Conservation (phyloP, 169 alveolate species). For the Neospora caninum region DNA sequence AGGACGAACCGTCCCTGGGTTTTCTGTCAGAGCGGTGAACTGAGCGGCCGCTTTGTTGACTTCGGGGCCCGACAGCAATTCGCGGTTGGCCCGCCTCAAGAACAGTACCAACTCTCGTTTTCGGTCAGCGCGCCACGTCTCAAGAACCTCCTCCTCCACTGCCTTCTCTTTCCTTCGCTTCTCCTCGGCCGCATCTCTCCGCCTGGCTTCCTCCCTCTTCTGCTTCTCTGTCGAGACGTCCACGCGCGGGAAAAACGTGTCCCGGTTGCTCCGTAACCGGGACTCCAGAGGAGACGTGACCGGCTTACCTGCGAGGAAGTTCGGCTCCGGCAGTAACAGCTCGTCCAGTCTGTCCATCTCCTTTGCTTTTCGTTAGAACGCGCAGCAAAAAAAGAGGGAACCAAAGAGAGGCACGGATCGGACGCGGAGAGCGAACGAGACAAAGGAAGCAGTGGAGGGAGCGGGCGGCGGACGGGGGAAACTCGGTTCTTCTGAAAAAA, state of each 20-base stretch:
- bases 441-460: too few species aligned
- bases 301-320: background rate
- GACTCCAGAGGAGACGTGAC: background rate
- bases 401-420: too few species aligned
- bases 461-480: too few species aligned
- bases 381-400: too few species aligned
- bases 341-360: background rate
- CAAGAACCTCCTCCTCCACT: background rate
- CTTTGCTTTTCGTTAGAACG: too few species aligned
- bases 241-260: background rate
- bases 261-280: background rate
- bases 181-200: background rate
- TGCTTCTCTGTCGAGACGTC: background rate
- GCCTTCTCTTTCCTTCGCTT: background rate
- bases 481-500: too few species aligned
- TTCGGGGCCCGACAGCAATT: background rate
- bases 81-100: conserved; percentile 13
- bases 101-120: background rate
- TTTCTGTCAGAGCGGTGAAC: background rate
- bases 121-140: background rate
- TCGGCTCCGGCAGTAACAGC: background rate
- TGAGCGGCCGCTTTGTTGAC: background rate
- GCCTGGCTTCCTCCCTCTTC: background rate
- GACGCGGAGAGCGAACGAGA: too few species aligned
- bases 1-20: background rate